These are phyloP conservation scores for Dalechampia spathulata DNA, from an alignment of 441 rosid genomes.

Conservation along the genomic window DNA sequence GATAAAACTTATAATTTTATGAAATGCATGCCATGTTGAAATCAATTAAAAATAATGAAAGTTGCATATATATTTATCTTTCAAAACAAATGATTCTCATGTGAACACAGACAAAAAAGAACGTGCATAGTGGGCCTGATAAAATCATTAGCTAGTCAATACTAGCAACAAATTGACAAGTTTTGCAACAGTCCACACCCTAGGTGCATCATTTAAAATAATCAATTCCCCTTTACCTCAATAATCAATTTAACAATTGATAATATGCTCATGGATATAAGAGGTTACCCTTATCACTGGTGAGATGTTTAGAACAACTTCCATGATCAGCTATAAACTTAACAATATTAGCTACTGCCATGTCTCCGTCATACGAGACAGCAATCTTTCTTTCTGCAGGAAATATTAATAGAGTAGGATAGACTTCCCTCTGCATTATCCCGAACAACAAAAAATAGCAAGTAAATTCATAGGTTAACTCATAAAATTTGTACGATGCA, in stretches of 20 bases:
- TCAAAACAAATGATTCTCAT: neutral
- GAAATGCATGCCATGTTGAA: neutral
- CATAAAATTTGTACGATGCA: neutral
- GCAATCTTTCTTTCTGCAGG: slow-evolving; percentile 67
- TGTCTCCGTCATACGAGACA: slow-evolving; percentile 60
- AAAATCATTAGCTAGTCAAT: neutral
- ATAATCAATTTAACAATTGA: neutral
- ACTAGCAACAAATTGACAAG: neutral
- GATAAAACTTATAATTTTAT: neutral
- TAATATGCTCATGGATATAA: neutral
- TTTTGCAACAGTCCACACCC: neutral
- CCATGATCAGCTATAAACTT: slow-evolving; percentile 68
- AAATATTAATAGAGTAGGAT: slow-evolving; percentile 75
- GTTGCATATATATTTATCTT: neutral
- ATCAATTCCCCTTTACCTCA: slow-evolving; percentile 1
- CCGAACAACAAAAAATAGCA: slow-evolving; percentile 8
- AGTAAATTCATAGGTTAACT: neutral
- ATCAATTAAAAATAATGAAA: neutral
- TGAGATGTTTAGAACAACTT: slow-evolving; percentile 45
- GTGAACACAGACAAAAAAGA: neutral
- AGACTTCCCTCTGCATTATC: slow-evolving; percentile 69
- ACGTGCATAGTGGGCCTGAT: too few relatives aligned
- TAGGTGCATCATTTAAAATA: neutral
- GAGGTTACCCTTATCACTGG: slow-evolving; percentile 42
- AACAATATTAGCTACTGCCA: slow-evolving; percentile 57